A percentile compares a stretch with the other conserved stretches of the same genome.
Conservation (phyloP, 2,329 filamentous ascomycete genomes). For the Cercospora sp. region DNA sequence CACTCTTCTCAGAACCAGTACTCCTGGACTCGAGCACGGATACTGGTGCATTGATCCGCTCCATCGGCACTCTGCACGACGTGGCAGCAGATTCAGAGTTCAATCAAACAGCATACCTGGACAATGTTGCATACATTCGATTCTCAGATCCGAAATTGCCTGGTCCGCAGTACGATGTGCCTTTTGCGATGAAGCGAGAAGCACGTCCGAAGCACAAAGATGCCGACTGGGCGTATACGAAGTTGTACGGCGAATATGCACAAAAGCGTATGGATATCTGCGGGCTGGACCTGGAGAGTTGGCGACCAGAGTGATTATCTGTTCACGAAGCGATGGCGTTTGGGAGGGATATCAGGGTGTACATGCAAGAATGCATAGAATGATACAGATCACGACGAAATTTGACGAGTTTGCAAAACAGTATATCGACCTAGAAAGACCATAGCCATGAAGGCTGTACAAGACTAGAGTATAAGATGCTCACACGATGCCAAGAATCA, state of each 20-base stretch:
- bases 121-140: slow-evolving; percentile 49
- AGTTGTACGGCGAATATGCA: slow-evolving; percentile 52
- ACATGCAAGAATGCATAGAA: neutral
- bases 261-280: slow-evolving; percentile 55
- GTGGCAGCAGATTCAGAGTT: slow-evolving; percentile 36
- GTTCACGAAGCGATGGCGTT: neutral
- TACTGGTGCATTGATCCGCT: slow-evolving; percentile 33
- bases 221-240: slow-evolving; percentile 52
- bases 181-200: slow-evolving; percentile 44
- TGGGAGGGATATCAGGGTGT: neutral
- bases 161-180: slow-evolving; percentile 54
- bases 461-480: too few species aligned
- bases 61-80: slow-evolving; percentile 37
- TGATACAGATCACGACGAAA: too few species aligned
- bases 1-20: slow-evolving; percentile 32
- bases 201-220: slow-evolving; percentile 49
- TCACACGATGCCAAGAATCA: neutral
- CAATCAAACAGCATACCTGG: slow-evolving; percentile 48
- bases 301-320: slow-evolving; percentile 26
- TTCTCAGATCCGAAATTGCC: slow-evolving; percentile 52
- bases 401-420: too few species aligned
- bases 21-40: slow-evolving; percentile 32
- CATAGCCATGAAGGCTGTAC: too few species aligned
- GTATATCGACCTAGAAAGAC: too few species aligned
- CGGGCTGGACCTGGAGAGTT: slow-evolving; percentile 53